Base-by-base conservation (phyloP, 768 basidiomycete species). In the Gymnopilus dilepis region DNA sequence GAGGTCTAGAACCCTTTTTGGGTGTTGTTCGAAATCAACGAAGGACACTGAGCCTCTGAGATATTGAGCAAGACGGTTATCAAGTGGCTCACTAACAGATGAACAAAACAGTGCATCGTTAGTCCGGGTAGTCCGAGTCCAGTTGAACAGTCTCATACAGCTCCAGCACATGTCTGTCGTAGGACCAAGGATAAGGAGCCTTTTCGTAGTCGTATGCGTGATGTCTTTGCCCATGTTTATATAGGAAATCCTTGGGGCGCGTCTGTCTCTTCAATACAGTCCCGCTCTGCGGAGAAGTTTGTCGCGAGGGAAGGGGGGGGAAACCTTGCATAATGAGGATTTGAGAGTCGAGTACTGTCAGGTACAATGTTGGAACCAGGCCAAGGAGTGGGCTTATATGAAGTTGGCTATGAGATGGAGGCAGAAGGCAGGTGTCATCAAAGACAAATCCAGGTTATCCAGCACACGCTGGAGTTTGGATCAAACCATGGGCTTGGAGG, bases 151-250 rank as follows among this genome's bases (percentile, higher is more conserved):
- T 43, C 62, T 79, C 86, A 70, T 72, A 92, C 91, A 90, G 75
- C 67, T 91, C 89, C 41, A 92, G 75, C 56, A 90, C 77, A 42
- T 86, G 76, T 53, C 80, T 81, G 70, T 91, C 87, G 71, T 91
- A 92, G 24, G 85, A 87, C 37, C 90, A 70, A 1, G 91, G 91
- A 77, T 93, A 93, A 2, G 90, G 91, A 2, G 89, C 91, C 76
- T 92, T 91, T 71, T 90, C 88, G 38, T 80, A 81, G 63, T 87
- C 87, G 68, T 86, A 87, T 17, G 83, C 79, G 70, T 92, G 91
- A 61, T 89, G 86, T 56, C 79, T 80, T 48, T 83, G 83, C 47
- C 90, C 90, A 67, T 87, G 71, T 67, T 87, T 89, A 69, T 89
- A 90, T 51, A 82, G 82, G 58, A 77, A 81, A 70, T 90, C 87